phyloP scores from a whole-genome alignment of 2,329 filamentous ascomycete genomes.

The Paecilomyces formosus region DNA sequence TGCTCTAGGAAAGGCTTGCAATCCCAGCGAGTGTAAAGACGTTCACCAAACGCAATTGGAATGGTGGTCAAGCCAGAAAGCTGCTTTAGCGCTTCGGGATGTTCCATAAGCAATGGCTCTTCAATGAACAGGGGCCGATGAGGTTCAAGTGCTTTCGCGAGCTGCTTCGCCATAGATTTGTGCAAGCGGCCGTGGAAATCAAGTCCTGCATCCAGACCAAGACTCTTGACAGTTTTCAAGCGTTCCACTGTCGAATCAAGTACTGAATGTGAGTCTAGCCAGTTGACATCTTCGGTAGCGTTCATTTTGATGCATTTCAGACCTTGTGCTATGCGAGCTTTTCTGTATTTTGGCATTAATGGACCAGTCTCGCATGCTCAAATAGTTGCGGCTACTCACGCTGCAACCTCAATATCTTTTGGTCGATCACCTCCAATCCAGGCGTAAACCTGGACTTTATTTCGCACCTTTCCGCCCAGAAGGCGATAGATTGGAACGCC shows the following conservation, averaged over 20 bases:
- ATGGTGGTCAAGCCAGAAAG: slow-evolving; percentile 50
- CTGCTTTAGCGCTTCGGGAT: slow-evolving; percentile 58
- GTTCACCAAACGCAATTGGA: slow-evolving; percentile 66
- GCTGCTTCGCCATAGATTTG: slow-evolving; percentile 71
- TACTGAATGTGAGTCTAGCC: slow-evolving; percentile 64
- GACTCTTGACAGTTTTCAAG: slow-evolving; percentile 58
- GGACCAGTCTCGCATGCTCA: neutral
- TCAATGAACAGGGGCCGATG: slow-evolving; percentile 68
- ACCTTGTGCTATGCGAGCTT: slow-evolving; percentile 33
- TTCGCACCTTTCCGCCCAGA: slow-evolving; percentile 64
- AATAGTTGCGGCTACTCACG: neutral
- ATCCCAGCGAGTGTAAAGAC: slow-evolving; percentile 66
- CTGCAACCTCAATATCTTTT: slow-evolving; percentile 55
- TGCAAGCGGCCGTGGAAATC: slow-evolving; percentile 74
- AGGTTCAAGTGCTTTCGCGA: slow-evolving; percentile 60
- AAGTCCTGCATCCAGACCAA: slow-evolving; percentile 65
- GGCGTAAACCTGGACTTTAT: slow-evolving; percentile 64
- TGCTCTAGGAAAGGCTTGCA: slow-evolving; percentile 64
- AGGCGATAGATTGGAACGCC: slow-evolving; percentile 66
- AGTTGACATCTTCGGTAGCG: slow-evolving; percentile 66
- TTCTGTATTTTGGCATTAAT: slow-evolving; percentile 23
- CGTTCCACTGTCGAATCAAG: slow-evolving; percentile 59
- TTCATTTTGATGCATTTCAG: slow-evolving; percentile 63
- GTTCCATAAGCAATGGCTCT: slow-evolving; percentile 64
- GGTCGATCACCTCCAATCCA: slow-evolving; percentile 74